Conservation (phyloP, 352 stramenopile genomes). For the Peronosclerospora sorghi region DNA sequence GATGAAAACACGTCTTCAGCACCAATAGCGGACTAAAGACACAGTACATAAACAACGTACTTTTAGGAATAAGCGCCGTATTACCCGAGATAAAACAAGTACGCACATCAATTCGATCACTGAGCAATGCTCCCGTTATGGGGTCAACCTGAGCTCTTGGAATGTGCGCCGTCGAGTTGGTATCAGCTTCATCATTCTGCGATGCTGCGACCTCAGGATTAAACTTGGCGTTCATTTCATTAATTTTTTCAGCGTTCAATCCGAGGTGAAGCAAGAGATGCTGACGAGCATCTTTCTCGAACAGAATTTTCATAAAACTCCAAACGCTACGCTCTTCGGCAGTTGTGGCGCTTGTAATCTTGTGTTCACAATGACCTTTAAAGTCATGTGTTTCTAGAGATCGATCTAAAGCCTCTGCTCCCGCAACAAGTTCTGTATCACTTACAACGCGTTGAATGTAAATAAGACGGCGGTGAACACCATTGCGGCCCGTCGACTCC, state of each 20-base stretch:
- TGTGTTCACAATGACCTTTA: conserved; percentile 88
- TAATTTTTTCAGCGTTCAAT: conserved; percentile 90
- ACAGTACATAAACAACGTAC: conserved; percentile 5
- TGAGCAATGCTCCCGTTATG: conserved; percentile 35
- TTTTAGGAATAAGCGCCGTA: conserved; percentile 1
- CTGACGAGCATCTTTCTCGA: conserved; percentile 91
- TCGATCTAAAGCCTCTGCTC: conserved; percentile 85
- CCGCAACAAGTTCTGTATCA: conserved; percentile 68
- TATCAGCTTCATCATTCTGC: conserved; percentile 3
- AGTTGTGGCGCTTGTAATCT: conserved; percentile 49
- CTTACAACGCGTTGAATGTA: conserved; percentile 76
- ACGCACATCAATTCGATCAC: conserved; percentile 69
- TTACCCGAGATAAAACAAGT: not conserved
- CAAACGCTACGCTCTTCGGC: conserved; percentile 74
- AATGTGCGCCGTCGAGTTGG: conserved; percentile 10
- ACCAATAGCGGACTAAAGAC: conserved; percentile 36
- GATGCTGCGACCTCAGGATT: conserved; percentile 26
- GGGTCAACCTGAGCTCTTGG: conserved; percentile 26
- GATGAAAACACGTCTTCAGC: conserved; percentile 74
- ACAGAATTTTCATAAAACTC: conserved; percentile 91
- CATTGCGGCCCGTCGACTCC: conserved; percentile 36
- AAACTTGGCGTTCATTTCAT: conserved; percentile 72
- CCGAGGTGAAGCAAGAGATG: conserved; percentile 91
- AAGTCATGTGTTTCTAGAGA: conserved; percentile 87
- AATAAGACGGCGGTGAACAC: conserved; percentile 57